Base-by-base conservation (phyloP, 192 early-diverging fungal species). In the Haplosporangium gracile region DNA sequence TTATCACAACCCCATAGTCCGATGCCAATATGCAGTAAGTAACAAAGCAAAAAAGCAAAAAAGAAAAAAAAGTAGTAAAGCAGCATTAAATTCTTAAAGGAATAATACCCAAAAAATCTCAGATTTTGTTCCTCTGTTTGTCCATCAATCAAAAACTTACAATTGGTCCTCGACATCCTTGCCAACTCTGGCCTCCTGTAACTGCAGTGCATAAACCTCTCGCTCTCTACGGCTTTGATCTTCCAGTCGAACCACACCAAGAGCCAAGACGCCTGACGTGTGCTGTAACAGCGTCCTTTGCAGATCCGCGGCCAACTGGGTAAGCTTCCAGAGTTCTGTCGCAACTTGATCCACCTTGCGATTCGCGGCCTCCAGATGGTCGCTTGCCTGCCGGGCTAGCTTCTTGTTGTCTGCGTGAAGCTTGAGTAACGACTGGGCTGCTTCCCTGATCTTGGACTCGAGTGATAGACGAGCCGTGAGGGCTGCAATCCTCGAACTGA, bases 401-500 rank as follows among this genome's bases (percentile, higher is more conserved):
- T 91, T 88, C 77, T 90, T 91, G 55, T 92, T 91, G 16, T 90
- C 79, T 0, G 89, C 88, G 75, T 92, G 90, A 13, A 93, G 84
- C 69, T 88, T 86, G 10, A 90, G 77, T 24, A 93, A 75, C 2
- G 93, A 92, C 40, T 88, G 89, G 34, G 93, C 91, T 13, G 92
- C 92, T 76, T 93, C 91, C 26, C 90, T 78, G 63, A 93, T 93
- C 75, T 93, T 93, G 39, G 88, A 89, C 77, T 93, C 93, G 11
- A 93, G 60, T 43, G 88, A 78, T 20, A 93, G 77, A 39, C 90
- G 90, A 3, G 88, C 85, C 2, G 89, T 88, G 15, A 92, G 79
- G 26, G 84, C 88, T 36, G 81, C 63, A n/a, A 93, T 89, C 40
- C 89, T 87, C 2, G 87, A 87, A 60, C 76, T 92, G 68, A 93